A percentile compares a stretch with the other conserved stretches of the same genome.
phyloP scores from a whole-genome alignment of 768 basidiomycete species.

The Leccinum broughii region DNA sequence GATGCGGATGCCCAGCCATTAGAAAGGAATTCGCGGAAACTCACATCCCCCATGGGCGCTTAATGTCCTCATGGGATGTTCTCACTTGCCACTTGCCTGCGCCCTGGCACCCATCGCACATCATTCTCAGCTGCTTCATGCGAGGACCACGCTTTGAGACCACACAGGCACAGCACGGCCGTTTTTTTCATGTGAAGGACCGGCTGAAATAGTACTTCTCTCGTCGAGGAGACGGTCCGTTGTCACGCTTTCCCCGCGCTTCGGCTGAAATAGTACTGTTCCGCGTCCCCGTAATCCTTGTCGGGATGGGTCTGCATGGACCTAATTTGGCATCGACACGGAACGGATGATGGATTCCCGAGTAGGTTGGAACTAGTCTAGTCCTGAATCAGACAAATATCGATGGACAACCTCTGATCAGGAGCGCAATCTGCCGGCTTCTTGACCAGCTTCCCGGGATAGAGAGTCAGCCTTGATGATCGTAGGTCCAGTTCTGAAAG shows the following conservation, averaged over 20 bases:
- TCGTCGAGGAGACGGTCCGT: neutral
- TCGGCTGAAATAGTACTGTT: neutral
- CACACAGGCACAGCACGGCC: neutral
- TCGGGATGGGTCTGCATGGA: neutral
- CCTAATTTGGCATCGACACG: neutral
- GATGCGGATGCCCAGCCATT: slow-evolving; percentile 24
- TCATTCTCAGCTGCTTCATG: neutral
- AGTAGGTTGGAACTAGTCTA: neutral
- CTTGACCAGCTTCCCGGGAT: neutral
- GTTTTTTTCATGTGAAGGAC: neutral
- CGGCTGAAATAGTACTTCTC: neutral
- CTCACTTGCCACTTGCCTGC: neutral
- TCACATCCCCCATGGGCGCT: neutral
- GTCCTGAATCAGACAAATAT: neutral
- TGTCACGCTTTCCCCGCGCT: neutral
- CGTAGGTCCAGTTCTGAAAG: neutral
- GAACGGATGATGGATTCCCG: neutral
- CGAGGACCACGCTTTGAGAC: neutral
- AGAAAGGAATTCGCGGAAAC: neutral
- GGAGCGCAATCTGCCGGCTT: neutral
- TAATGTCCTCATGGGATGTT: neutral
- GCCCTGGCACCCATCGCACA: neutral
- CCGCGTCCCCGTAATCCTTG: neutral
- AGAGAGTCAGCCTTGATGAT: neutral
- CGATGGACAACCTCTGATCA: neutral